A percentile compares a stretch with the other conserved stretches of the same genome.
Conservation (phyloP, 2,329 filamentous ascomycete species). For the Penicillium nordicum region DNA sequence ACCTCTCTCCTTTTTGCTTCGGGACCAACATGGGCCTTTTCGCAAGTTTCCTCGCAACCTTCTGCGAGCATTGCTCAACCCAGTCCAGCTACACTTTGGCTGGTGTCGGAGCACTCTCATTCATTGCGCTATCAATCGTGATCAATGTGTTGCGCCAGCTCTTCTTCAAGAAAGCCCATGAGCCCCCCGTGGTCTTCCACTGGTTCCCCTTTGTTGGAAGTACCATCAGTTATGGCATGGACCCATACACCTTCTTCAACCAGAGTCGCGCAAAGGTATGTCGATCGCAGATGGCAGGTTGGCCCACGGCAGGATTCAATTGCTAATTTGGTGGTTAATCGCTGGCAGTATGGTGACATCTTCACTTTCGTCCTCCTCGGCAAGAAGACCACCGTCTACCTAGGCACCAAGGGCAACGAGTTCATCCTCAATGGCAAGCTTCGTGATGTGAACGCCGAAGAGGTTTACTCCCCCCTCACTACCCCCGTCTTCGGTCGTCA, state of each 20-base stretch:
- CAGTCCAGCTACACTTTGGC: constrained; percentile 47
- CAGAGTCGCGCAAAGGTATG: constrained; percentile 68
- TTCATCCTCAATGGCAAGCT: constrained; percentile 90
- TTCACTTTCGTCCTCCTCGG: constrained; percentile 87
- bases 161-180: constrained; percentile 75
- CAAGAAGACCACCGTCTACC: constrained; percentile 81
- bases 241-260: constrained; percentile 64
- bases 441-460: constrained; percentile 84
- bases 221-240: constrained; percentile 91
- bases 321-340: not conserved
- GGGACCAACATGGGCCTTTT: constrained; percentile 50
- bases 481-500: constrained; percentile 74
- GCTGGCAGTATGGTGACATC: constrained; percentile 73
- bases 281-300: not conserved
- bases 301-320: not conserved
- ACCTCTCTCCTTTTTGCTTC: not conserved
- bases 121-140: constrained; percentile 58
- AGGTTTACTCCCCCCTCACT: constrained; percentile 77
- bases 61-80: constrained; percentile 47
- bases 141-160: constrained; percentile 79
- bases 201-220: constrained; percentile 74
- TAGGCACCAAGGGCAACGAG: constrained; percentile 80
- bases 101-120: constrained; percentile 44
- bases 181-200: constrained; percentile 67
- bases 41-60: constrained; percentile 44